A percentile compares a stretch with the other conserved stretches of the same genome.
These are phyloP conservation scores for Saturnispora ahearnii DNA, from an alignment of 805 yeast species.

Conservation along the genomic window DNA sequence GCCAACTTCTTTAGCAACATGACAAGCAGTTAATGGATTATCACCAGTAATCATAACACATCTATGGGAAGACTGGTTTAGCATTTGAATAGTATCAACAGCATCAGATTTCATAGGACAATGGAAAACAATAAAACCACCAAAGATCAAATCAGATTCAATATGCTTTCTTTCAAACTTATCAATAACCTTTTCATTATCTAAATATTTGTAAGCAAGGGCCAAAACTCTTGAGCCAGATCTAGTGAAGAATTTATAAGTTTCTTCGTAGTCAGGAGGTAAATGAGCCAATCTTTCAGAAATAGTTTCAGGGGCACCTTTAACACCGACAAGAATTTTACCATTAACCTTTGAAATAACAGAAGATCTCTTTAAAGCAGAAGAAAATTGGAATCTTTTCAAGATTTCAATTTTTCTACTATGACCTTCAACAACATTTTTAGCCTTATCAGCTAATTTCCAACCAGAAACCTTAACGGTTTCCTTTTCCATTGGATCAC, in stretches of 20 bases:
- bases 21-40: conserved; percentile 96
- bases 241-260: conserved; percentile 84
- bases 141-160: conserved; percentile 69
- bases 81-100: conserved; percentile 78
- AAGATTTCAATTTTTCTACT: conserved; percentile 51
- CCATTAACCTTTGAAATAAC: conserved; percentile 53
- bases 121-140: conserved; percentile 92
- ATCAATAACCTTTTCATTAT: conserved; percentile 38
- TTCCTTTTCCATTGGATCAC: conserved; percentile 99
- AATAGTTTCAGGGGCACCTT: conserved; percentile 98
- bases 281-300: conserved; percentile 60
- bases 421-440: conserved; percentile 51
- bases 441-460: conserved; percentile 56
- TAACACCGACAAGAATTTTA: conserved; percentile 68
- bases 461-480: conserved; percentile 83
- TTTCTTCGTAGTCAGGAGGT: conserved; percentile 75
- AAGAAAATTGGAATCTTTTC: conserved; percentile 95
- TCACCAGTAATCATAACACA: conserved; percentile 98
- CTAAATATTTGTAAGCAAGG: conserved; percentile 73
- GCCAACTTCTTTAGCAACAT: conserved; percentile 88
- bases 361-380: conserved; percentile 92
- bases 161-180: conserved; percentile 65
- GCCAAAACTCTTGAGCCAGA: conserved; percentile 95
- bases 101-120: conserved; percentile 96
- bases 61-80: conserved; percentile 92